Evolutionary conservation across 768 basidiomycete species (phyloP), one percentile per base, ranked within the genome.

Genomic region (Ramaria sp.): DNA sequence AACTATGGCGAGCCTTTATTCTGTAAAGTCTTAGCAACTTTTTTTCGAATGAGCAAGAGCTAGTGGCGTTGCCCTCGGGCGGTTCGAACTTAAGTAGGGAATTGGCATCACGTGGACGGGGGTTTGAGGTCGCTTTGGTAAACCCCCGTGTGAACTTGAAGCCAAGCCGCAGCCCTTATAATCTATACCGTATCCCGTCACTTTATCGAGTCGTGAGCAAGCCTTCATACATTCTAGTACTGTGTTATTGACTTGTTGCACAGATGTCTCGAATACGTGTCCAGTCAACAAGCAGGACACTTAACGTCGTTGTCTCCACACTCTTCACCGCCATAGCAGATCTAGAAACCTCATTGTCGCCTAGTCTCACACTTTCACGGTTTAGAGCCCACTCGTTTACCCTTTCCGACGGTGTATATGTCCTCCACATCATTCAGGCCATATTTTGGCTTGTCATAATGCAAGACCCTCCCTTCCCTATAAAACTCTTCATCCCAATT

Each of bases 271-370:
- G 47, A 57, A 48, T 50, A 27, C 59, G 59, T 34, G 19, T 47
- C 19, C 19, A 33, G 22, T 43, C 59, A 27, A 56, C 59, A 9
- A 34, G 34, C 22, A 49, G 55, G 31, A 54, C 54, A 30, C 34
- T 62, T 13, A 46, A 38, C 54, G 71, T 59, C 24, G 43, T 75
- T 34, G 27, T 68, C 3, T 51, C 71, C 39, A 85, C 87, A 19
- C 67, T 90, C 48, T 59, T 75, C 20, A 79, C 83, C 22, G 87
- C 80, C 3, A 76, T 84, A 10, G 78, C 73, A 30, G 78, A 86
- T 9, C 73, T 91, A 27, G 87, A 91, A 75, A 86, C 83, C 69
- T 88, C 85, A 0, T 65, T 89, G n/a, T 81, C 82, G 11, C 88
- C 88, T 1, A 62, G 69, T 13, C 77, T 86, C 61, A 89, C 86